Evolutionary conservation across 2,329 filamentous ascomycete species (phyloP).

Genomic region (Delphinella strobiligena): DNA sequence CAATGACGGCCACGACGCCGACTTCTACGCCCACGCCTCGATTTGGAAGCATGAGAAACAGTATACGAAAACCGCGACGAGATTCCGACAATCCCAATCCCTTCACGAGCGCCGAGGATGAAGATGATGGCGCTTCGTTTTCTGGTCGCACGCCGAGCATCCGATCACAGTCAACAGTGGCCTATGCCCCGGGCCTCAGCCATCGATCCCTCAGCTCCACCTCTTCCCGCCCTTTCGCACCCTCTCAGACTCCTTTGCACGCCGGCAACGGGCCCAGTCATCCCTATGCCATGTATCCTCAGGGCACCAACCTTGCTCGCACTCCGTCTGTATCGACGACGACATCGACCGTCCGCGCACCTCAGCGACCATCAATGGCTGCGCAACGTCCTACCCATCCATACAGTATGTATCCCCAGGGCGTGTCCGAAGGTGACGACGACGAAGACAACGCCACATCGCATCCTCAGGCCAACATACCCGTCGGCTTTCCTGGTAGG

Average conservation of each 20-base stretch:
- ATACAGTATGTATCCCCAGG: conserved; percentile 78
- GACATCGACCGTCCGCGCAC: conserved; percentile 51
- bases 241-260: conserved; percentile 53
- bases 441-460: conserved; percentile 25
- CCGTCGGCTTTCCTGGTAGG: conserved; percentile 63
- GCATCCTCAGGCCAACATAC: conserved; percentile 39
- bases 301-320: conserved; percentile 46
- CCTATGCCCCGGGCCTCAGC: conserved; percentile 12
- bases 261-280: conserved; percentile 66
- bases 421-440: conserved; percentile 46
- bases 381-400: conserved; percentile 62
- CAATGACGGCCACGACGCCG: no score
- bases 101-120: conserved; percentile 24
- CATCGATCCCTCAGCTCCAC: conserved; percentile 22
- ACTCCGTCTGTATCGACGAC: conserved; percentile 55
- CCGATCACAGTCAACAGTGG: conserved; percentile 24
- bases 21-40: conserved; percentile 2
- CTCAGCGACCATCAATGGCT: conserved; percentile 46
- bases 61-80: conserved; percentile 20
- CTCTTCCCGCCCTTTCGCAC: conserved; percentile 24
- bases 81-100: conserved; percentile 20
- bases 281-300: conserved; percentile 75
- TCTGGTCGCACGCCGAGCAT: conserved; percentile 14
- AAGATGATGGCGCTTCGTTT: conserved; percentile 13
- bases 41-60: conserved; percentile 14